phyloP scores from a whole-genome alignment of 148 eudicot genomes.

The Camellia japonica region DNA sequence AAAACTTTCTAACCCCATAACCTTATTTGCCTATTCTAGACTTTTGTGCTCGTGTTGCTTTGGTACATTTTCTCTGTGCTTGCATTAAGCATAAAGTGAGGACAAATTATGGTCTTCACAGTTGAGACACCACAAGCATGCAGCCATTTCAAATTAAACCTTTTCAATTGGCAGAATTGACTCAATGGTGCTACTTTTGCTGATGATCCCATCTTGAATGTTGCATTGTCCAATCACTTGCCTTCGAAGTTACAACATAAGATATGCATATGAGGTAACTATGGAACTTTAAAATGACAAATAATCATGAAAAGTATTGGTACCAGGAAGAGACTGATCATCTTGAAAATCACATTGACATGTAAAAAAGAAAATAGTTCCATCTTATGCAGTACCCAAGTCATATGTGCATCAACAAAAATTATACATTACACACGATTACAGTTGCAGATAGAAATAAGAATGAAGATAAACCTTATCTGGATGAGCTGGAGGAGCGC shows the following conservation, averaged over 20 bases:
- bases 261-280: background rate
- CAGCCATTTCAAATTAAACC: background rate
- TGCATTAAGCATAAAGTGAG: background rate
- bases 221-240: background rate
- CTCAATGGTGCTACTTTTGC: background rate
- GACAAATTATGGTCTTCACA: background rate
- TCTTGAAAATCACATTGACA: background rate
- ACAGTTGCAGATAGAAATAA: conserved; percentile 5
- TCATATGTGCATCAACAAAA: background rate
- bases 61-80: background rate
- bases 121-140: background rate
- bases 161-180: background rate
- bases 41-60: background rate
- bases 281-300: background rate
- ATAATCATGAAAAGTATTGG: too few species aligned
- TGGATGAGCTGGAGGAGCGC: conserved; percentile 81
- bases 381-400: conserved; percentile 7
- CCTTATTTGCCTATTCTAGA: background rate
- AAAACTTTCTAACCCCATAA: too few species aligned
- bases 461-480: conserved; percentile 52
- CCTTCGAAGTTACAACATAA: background rate
- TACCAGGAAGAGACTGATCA: background rate
- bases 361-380: background rate
- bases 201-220: background rate
- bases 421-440: background rate